Percentiles rank a stretch among this genome's conserved stretches.
These are phyloP conservation scores for Paramecium octaurelia DNA, from an alignment of 73 alveolate species.

Conservation along the genomic window DNA sequence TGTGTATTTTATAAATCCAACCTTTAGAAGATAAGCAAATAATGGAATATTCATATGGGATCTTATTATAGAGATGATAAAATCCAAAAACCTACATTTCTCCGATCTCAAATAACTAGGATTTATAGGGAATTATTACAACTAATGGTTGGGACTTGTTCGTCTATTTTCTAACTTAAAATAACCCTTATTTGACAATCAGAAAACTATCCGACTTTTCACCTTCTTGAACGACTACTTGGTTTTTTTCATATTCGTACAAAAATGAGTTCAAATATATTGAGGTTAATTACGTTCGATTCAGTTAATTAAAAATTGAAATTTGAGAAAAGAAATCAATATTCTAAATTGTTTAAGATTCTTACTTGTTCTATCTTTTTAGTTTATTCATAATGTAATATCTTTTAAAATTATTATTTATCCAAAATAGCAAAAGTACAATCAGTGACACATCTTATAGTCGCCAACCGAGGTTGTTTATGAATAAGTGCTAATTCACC, in stretches of 20 bases:
- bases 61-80: background rate
- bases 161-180: background rate
- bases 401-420: conserved; percentile 33
- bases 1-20: background rate
- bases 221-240: background rate
- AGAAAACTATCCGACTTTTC: conserved; percentile 11
- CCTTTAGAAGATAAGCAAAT: background rate
- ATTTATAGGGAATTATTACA: background rate
- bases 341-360: background rate
- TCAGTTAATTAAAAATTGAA: background rate
- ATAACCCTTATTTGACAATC: background rate
- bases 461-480: conserved; percentile 47
- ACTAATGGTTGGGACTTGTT: background rate
- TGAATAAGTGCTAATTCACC: conserved; percentile 53
- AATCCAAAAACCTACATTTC: background rate
- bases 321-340: background rate
- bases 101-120: background rate
- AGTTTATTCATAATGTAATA: background rate
- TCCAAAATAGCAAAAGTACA: conserved; percentile 54
- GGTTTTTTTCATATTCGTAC: background rate
- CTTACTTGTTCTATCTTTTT: background rate
- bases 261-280: background rate
- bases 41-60: background rate
- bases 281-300: background rate
- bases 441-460: conserved; percentile 44